These are phyloP conservation scores for Mycosphaerella sp. DNA, from an alignment of 2,329 filamentous ascomycete genomes.

Conservation along the genomic window DNA sequence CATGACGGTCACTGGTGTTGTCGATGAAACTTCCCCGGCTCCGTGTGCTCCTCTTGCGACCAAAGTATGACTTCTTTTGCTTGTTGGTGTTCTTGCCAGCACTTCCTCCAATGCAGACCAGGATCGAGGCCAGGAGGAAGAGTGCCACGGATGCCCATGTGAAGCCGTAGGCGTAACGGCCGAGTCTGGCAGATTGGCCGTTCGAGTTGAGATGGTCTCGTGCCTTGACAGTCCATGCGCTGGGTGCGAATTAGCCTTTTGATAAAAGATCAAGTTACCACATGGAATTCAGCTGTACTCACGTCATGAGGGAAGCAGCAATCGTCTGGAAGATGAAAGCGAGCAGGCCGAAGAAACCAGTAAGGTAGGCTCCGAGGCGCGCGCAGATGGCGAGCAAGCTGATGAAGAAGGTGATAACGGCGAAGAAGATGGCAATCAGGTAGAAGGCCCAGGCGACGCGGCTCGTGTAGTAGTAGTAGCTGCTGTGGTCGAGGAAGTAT, in stretches of 20 bases:
- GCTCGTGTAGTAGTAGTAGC: slow-evolving; percentile 75
- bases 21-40: slow-evolving; percentile 52
- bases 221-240: slow-evolving; percentile 62
- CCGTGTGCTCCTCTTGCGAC: slow-evolving; percentile 45
- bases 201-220: slow-evolving; percentile 57
- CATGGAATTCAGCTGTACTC: slow-evolving; percentile 34
- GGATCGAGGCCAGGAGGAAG: slow-evolving; percentile 58
- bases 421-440: slow-evolving; percentile 77
- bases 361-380: slow-evolving; percentile 62
- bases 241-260: slow-evolving; percentile 31
- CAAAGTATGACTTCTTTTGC: slow-evolving; percentile 39
- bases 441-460: slow-evolving; percentile 91
- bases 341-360: slow-evolving; percentile 51
- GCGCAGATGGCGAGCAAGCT: slow-evolving; percentile 64
- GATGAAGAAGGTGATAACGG: slow-evolving; percentile 58
- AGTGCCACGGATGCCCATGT: slow-evolving; percentile 65
- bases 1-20: slow-evolving; percentile 51
- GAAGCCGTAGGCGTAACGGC: slow-evolving; percentile 66
- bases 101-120: slow-evolving; percentile 59
- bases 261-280: slow-evolving; percentile 17
- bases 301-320: slow-evolving; percentile 70
- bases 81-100: slow-evolving; percentile 42
- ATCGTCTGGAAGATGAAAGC: slow-evolving; percentile 65
- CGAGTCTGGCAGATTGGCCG: slow-evolving; percentile 55
- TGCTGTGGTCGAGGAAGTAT: slow-evolving; percentile 50